A percentile compares a stretch with the other conserved stretches of the same genome.
Conservation (phyloP, 768 basidiomycete genomes). For the Termitomyces sp. region DNA sequence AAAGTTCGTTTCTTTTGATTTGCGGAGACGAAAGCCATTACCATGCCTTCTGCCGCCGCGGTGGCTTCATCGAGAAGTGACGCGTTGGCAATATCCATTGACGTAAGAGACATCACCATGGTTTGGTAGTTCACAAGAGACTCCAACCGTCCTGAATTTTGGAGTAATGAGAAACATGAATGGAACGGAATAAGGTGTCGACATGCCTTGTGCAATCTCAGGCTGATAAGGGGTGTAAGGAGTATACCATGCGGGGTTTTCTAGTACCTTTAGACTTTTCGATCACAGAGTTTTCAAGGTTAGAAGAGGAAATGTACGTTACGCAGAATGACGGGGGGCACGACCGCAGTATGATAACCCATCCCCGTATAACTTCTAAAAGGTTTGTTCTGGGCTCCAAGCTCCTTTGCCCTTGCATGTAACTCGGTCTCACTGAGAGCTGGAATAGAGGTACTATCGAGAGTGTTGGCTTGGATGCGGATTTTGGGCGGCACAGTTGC, state of each 20-base stretch:
- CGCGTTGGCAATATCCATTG: conserved; percentile 94
- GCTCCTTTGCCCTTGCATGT: conserved; percentile 61
- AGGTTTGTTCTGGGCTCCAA: conserved; percentile 75
- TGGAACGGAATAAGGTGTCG: not conserved
- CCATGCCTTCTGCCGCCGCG: conserved; percentile 94
- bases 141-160: conserved; percentile 86
- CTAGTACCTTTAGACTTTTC: conserved; percentile 54
- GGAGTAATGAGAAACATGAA: not conserved
- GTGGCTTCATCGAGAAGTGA: conserved; percentile 94
- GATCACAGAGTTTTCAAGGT: not conserved
- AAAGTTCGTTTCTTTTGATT: conserved; percentile 77
- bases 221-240: conserved; percentile 96
- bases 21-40: conserved; percentile 76
- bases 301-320: conserved; percentile 50
- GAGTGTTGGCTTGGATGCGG: conserved; percentile 52
- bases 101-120: conserved; percentile 90
- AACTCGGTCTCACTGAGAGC: conserved; percentile 86
- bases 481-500: conserved; percentile 81
- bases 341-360: conserved; percentile 94
- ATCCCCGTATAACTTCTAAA: conserved; percentile 96
- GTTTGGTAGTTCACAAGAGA: conserved; percentile 97
- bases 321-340: conserved; percentile 92
- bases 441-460: conserved; percentile 66
- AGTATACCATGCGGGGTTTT: conserved; percentile 98
- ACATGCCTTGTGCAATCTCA: conserved; percentile 92